phyloP scores from a whole-genome alignment of 331 rosid genomes.

The Dryas integrifolia region DNA sequence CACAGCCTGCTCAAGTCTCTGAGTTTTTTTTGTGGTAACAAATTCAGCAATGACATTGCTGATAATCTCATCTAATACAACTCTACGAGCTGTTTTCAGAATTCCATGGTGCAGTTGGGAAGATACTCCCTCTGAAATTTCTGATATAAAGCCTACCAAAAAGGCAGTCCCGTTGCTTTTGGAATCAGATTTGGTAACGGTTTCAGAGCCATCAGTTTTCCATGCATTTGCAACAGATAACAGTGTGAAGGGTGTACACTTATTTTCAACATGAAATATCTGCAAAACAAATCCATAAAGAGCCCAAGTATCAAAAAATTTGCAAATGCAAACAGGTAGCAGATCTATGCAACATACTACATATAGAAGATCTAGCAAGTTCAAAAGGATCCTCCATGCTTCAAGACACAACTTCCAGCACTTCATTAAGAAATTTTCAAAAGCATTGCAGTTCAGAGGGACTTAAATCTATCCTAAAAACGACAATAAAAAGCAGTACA shows the following conservation, averaged over 20 bases:
- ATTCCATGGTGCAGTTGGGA: conserved; percentile 68
- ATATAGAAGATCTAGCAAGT: background rate
- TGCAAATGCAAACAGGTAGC: background rate
- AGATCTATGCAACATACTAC: background rate
- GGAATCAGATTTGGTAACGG: conserved; percentile 39
- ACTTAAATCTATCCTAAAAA: background rate
- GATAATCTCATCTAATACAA: conserved; percentile 81
- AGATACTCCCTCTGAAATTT: conserved; percentile 71
- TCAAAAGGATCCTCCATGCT: background rate
- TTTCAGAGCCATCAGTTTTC: conserved; percentile 45
- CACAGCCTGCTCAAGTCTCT: conserved; percentile 39
- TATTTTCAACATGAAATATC: conserved; percentile 68
- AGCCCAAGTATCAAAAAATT: conserved; percentile 11
- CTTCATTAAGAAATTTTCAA: background rate
- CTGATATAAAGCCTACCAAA: conserved; percentile 42
- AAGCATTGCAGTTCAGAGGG: background rate
- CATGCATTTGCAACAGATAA: conserved; percentile 53
- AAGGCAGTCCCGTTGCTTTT: conserved; percentile 39
- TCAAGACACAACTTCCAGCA: background rate
- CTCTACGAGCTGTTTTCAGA: conserved; percentile 84
- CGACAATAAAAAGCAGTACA: background rate
- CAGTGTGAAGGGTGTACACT: conserved; percentile 48
- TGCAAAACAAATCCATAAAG: conserved; percentile 35
- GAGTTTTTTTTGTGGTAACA: conserved; percentile 50
- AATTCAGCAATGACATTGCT: conserved; percentile 68